phyloP scores from a whole-genome alignment of 768 basidiomycete genomes.

The Phallus indusiatus region DNA sequence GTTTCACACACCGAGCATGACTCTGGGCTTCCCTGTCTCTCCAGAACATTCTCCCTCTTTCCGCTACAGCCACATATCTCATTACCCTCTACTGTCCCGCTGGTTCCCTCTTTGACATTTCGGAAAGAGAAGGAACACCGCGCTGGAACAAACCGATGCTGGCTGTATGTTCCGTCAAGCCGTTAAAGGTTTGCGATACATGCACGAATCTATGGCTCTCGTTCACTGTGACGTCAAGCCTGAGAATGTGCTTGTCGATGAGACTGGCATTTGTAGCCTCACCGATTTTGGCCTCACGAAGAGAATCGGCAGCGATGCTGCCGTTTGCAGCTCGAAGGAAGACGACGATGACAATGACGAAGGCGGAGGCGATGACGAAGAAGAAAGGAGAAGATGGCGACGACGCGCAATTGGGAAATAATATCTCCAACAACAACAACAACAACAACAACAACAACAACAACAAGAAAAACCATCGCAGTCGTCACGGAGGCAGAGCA shows the following conservation, averaged over 20 bases:
- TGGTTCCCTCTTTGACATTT: conserved; percentile 79
- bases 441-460: background rate
- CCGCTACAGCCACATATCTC: conserved; percentile 61
- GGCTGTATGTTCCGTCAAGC: conserved; percentile 84
- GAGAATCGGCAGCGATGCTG: conserved; percentile 35
- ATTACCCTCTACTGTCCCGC: conserved; percentile 79
- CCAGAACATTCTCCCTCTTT: conserved; percentile 81
- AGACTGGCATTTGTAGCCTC: conserved; percentile 78
- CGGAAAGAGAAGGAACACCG: conserved; percentile 63
- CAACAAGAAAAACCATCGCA: background rate
- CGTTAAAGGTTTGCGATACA: conserved; percentile 70
- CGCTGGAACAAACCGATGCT: conserved; percentile 68
- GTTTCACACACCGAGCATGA: conserved; percentile 58
- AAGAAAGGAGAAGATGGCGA: conserved; percentile 17
- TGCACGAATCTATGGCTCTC: conserved; percentile 66
- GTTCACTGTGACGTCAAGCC: conserved; percentile 95
- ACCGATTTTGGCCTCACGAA: conserved; percentile 78
- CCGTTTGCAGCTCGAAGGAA: conserved; percentile 17
- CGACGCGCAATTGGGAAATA: conserved; percentile 13
- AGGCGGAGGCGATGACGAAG: conserved; percentile 27
- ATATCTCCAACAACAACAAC: conserved; percentile 3
- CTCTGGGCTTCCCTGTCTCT: conserved; percentile 74
- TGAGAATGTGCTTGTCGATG: conserved; percentile 91
- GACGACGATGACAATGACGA: conserved; percentile 26
- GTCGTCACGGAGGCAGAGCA: background rate